Base-by-base conservation (phyloP, 139 green algal genomes). In the Chlamydomonas applanata region DNA sequence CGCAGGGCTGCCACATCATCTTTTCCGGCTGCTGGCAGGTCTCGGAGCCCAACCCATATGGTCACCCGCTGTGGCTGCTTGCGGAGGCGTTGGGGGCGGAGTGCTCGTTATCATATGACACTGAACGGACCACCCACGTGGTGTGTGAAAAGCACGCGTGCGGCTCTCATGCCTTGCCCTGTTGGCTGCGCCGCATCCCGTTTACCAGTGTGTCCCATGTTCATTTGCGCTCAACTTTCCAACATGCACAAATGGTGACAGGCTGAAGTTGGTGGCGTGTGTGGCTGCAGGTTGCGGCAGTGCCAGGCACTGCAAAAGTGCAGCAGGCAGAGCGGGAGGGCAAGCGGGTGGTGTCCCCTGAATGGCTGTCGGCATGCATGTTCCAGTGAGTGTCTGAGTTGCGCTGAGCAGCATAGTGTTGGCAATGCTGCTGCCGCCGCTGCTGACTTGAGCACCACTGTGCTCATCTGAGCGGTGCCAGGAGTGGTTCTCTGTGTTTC, bases 21-120 rank as follows among this genome's bases (percentile, higher is more conserved):
- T 96, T 98, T 83, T 94, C 82, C 71, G 80, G 85, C 46, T 86
- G 94, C 49, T 89, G 94, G 77, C 86, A 92, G 1, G 69, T 82
- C 5, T 72, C 81, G 34, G 57, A 74, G 16, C 36, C 61, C 24
- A 46, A 78, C 32, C 87, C 89, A 0, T 64, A 84, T 29, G 30
- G 24, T 0, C 89, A 98, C 69, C 86, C 83, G 11, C 72, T 95
- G 54, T 98, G 94, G 91, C 73, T 81, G 59, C 73, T 96, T 34
- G 92, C 91, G 0, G 67, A 82, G 65, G 30, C 84, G 22, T 68
- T 97, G 65, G 93, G 93, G 0, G 93, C 91, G 1, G 29, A 49
- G 1, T 95, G 87, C 66, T n/a, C 49, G 29, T 9, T 22, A 2
- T 13, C 13, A 7, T 78, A 75, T 36, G 64, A 78, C 64, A 36